Evolutionary conservation across 2,329 filamentous ascomycete genomes (phyloP).

Genomic region (Fusarium zealandicum): DNA sequence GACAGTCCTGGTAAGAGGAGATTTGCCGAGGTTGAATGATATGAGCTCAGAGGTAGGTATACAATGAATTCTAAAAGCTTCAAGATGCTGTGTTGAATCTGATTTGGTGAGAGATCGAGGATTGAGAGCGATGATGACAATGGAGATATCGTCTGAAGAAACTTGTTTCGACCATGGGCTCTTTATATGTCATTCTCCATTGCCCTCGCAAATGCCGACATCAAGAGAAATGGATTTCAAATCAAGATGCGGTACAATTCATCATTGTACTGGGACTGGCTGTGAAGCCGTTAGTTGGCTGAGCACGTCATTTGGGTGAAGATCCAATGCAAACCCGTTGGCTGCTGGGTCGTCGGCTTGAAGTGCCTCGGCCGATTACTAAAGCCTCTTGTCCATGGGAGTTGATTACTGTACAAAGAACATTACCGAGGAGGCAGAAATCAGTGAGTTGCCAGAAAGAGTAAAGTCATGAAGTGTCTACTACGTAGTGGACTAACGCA

Average conservation of each 20-base stretch:
- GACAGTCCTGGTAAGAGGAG: neutral
- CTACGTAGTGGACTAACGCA: no score
- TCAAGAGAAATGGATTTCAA: slow-evolving; percentile 39
- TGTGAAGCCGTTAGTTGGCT: slow-evolving; percentile 24
- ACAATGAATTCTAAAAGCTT: neutral
- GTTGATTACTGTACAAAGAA: slow-evolving; percentile 33
- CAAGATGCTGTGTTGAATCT: neutral
- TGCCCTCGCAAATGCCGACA: slow-evolving; percentile 1
- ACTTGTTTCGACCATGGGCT: slow-evolving; percentile 4
- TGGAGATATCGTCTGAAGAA: slow-evolving; percentile 4
- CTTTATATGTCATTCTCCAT: slow-evolving; percentile 30
- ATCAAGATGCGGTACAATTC: slow-evolving; percentile 32
- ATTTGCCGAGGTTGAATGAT: slow-evolving; percentile 8
- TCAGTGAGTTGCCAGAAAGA: neutral
- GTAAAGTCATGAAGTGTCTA: no score
- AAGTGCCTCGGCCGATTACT: slow-evolving; percentile 37
- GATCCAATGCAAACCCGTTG: slow-evolving; percentile 28
- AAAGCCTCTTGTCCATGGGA: slow-evolving; percentile 10
- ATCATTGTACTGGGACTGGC: slow-evolving; percentile 20
- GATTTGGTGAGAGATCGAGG: neutral
- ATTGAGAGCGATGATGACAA: neutral
- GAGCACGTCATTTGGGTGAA: slow-evolving; percentile 38
- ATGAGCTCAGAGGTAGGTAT: neutral
- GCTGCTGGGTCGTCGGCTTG: slow-evolving; percentile 29
- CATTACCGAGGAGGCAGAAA: neutral